phyloP scores from a whole-genome alignment of 345 rosid genomes.

The Brassica incana region DNA sequence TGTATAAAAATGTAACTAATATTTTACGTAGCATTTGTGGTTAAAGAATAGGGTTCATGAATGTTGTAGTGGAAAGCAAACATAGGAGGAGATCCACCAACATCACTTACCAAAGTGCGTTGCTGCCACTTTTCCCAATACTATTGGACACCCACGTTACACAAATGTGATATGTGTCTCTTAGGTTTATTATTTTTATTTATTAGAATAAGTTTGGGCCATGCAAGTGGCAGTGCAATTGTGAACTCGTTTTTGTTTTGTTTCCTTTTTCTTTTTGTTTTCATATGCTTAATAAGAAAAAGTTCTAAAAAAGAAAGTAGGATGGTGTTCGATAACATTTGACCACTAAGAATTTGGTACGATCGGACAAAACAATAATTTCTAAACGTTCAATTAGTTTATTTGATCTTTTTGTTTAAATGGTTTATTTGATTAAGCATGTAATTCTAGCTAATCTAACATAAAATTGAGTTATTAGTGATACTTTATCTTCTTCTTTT shows the following conservation, averaged over 20 bases:
- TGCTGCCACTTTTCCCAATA: constrained; percentile 30
- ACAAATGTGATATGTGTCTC: constrained; percentile 10
- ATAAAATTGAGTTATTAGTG: background rate
- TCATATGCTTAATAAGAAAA: background rate
- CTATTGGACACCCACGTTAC: constrained; percentile 26
- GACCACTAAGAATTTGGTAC: constrained; percentile 10
- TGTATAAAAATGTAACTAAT: constrained; percentile 1
- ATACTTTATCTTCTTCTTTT: too few relatives aligned
- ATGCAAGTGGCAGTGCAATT: constrained; percentile 35
- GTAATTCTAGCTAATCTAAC: background rate
- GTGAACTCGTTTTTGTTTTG: constrained; percentile 30
- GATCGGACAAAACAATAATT: background rate
- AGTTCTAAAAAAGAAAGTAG: background rate
- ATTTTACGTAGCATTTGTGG: background rate
- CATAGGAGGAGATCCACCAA: constrained; percentile 35
- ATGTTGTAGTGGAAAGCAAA: constrained; percentile 31
- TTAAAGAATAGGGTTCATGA: constrained; percentile 12
- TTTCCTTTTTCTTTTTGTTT: constrained; percentile 21
- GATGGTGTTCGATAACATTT: constrained; percentile 17
- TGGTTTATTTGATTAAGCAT: background rate
- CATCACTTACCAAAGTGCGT: constrained; percentile 39
- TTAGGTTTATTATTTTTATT: constrained; percentile 14
- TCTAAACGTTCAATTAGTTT: background rate
- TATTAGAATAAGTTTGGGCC: constrained; percentile 20
- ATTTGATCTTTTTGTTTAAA: too few relatives aligned